Percentiles rank a stretch among this genome's conserved stretches.
Conservation (phyloP, 768 basidiomycete species). For the Boletellus sp. region DNA sequence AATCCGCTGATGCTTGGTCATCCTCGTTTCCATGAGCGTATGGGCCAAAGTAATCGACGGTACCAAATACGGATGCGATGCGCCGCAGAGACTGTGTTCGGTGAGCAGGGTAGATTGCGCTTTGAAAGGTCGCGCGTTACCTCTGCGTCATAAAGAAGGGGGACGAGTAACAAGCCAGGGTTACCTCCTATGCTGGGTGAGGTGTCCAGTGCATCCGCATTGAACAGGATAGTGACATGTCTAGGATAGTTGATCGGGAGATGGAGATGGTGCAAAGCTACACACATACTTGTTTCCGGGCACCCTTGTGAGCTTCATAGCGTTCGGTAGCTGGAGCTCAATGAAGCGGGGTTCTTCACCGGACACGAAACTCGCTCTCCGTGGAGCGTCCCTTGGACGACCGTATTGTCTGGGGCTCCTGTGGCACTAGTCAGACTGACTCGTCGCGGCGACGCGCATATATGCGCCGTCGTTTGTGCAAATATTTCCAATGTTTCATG, state of each 20-base stretch:
- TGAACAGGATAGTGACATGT: conserved; percentile 47
- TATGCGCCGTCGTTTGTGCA: conserved; percentile 19
- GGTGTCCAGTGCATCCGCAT: conserved; percentile 47
- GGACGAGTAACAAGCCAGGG: conserved; percentile 45
- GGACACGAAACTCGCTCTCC: conserved; percentile 12
- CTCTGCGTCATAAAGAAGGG: conserved; percentile 57
- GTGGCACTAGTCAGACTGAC: conserved; percentile 7
- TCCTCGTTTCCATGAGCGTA: conserved; percentile 23
- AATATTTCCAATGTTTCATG: conserved; percentile 6
- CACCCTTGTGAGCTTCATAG: conserved; percentile 60
- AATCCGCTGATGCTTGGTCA: conserved; percentile 14
- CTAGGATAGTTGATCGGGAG: conserved; percentile 19
- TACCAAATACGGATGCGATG: conserved; percentile 59
- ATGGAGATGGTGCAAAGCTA: neutral
- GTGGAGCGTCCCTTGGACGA: conserved; percentile 14
- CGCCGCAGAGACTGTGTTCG: conserved; percentile 44
- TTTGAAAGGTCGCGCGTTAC: conserved; percentile 33
- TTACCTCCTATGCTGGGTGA: conserved; percentile 10
- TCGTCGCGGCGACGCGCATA: conserved; percentile 7
- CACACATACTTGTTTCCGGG: conserved; percentile 48
- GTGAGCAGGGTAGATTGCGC: conserved; percentile 5
- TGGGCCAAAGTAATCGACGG: conserved; percentile 52
- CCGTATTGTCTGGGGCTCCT: conserved; percentile 23
- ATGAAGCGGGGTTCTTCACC: conserved; percentile 28
- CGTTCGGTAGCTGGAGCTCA: conserved; percentile 48